These are phyloP conservation scores for Lasiosphaeria ovina DNA, from an alignment of 495 filamentous ascomycete species.

Conservation along the genomic window DNA sequence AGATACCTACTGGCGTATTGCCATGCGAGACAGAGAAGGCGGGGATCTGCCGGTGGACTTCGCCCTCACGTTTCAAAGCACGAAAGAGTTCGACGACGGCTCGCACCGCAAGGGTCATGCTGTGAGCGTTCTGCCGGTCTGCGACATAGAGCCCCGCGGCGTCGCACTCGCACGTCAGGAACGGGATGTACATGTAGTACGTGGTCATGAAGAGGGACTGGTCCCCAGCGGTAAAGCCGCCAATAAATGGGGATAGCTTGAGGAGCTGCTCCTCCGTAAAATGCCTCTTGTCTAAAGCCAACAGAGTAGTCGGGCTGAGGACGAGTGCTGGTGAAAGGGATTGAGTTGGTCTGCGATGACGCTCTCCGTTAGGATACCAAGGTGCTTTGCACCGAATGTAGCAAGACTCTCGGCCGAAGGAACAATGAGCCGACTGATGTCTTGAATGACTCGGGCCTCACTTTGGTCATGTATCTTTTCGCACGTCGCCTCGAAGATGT, in stretches of 20 bases:
- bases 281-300: slow-evolving; percentile 34
- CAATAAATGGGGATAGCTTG: slow-evolving; percentile 38
- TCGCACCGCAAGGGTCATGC: slow-evolving; percentile 39
- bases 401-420: slow-evolving; percentile 36
- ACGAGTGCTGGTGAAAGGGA: slow-evolving; percentile 30
- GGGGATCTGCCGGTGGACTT: slow-evolving; percentile 41
- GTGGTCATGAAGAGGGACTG: slow-evolving; percentile 21
- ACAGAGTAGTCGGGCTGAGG: slow-evolving; percentile 33
- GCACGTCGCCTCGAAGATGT: slow-evolving; percentile 34
- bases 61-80: slow-evolving; percentile 32
- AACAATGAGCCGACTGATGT: slow-evolving; percentile 38
- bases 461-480: slow-evolving; percentile 33
- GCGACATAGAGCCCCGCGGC: slow-evolving; percentile 28
- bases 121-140: slow-evolving; percentile 27
- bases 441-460: slow-evolving; percentile 38
- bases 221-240: slow-evolving; percentile 17
- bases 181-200: slow-evolving; percentile 30
- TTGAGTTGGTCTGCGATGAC: slow-evolving; percentile 41
- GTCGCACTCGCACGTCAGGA: slow-evolving; percentile 28
- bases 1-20: slow-evolving; percentile 35
- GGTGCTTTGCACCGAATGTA: slow-evolving; percentile 26
- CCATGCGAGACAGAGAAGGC: slow-evolving; percentile 51
- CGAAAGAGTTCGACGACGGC: slow-evolving; percentile 37
- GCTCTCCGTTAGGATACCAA: slow-evolving; percentile 39
- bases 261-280: slow-evolving; percentile 41